phyloP scores from a whole-genome alignment of 1,284 basidiomycete species.

The Gomphus sp. region DNA sequence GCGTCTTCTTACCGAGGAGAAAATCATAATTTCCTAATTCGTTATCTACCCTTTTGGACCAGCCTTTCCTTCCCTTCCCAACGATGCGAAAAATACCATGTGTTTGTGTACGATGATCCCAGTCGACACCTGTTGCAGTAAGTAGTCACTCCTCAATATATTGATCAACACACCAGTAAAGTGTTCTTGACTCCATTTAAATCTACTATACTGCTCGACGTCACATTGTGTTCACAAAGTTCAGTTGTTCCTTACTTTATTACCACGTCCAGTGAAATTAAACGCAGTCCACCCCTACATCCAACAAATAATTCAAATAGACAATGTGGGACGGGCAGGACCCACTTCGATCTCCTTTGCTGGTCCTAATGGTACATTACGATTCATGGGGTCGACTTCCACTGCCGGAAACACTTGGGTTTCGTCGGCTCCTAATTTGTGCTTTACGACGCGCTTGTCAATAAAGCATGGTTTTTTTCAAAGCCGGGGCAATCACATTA shows the following conservation, averaged over 20 bases:
- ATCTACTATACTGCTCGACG: slow-evolving; percentile 47
- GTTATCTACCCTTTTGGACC: slow-evolving; percentile 59
- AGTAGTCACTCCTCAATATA: background rate
- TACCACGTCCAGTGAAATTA: slow-evolving; percentile 70
- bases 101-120: slow-evolving; percentile 62
- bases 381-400: slow-evolving; percentile 61
- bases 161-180: slow-evolving; percentile 48
- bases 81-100: slow-evolving; percentile 57
- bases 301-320: no score
- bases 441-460: slow-evolving; percentile 32
- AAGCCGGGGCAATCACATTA: slow-evolving; percentile 41
- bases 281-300: slow-evolving; percentile 78
- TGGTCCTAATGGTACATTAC: slow-evolving; percentile 50
- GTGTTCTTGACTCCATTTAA: slow-evolving; percentile 63
- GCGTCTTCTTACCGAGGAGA: slow-evolving; percentile 45
- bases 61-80: slow-evolving; percentile 48
- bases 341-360: slow-evolving; percentile 62
- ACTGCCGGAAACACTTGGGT: slow-evolving; percentile 69
- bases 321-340: background rate
- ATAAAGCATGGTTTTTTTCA: background rate
- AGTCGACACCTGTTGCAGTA: slow-evolving; percentile 63
- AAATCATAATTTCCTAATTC: slow-evolving; percentile 77
- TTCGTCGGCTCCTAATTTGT: slow-evolving; percentile 79
- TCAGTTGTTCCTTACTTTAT: slow-evolving; percentile 40
- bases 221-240: background rate